Evolutionary conservation across 2,329 filamentous ascomycete genomes (phyloP).

Genomic region (Penicillium nordicum): DNA sequence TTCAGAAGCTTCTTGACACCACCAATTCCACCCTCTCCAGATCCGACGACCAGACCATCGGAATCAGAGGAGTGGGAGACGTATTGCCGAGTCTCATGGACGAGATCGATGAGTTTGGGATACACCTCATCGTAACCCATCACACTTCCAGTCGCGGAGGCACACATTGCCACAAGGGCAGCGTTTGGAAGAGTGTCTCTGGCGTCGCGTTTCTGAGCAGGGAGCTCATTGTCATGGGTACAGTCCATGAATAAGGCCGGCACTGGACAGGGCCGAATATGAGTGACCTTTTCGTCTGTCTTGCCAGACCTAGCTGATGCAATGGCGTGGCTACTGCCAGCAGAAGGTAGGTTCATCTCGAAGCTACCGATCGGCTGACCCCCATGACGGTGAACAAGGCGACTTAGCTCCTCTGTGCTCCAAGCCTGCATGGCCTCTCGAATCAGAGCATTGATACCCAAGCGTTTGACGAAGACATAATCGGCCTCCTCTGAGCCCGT

Average conservation of each 20-base stretch:
- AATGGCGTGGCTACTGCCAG: conserved; percentile 51
- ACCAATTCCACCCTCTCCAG: conserved; percentile 79
- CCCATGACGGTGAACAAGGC: conserved; percentile 88
- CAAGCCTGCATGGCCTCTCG: conserved; percentile 98
- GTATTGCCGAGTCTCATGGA: conserved; percentile 83
- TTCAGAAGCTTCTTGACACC: conserved; percentile 90
- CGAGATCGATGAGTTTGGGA: conserved; percentile 85
- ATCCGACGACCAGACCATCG: conserved; percentile 53
- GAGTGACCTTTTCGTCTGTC: conserved; percentile 64
- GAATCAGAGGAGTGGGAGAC: conserved; percentile 67
- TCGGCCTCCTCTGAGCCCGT: conserved; percentile 94
- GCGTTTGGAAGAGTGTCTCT: conserved; percentile 92
- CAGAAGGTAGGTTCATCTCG: conserved; percentile 81
- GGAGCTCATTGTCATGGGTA: conserved; percentile 96
- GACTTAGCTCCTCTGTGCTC: conserved; percentile 88
- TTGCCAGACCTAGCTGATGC: conserved; percentile 30
- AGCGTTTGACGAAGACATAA: conserved; percentile 88
- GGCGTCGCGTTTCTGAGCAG: conserved; percentile 90
- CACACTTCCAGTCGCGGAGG: conserved; percentile 89
- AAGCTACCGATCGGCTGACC: conserved; percentile 96
- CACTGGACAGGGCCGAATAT: conserved; percentile 81
- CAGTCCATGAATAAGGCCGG: conserved; percentile 99
- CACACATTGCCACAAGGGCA: conserved; percentile 92
- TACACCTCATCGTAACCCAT: conserved; percentile 99
- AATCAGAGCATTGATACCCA: conserved; percentile 88